Evolutionary conservation across 805 yeast genomes (phyloP), one percentile per base, ranked within the genome.

Genomic region (Candida sphagnicola): DNA sequence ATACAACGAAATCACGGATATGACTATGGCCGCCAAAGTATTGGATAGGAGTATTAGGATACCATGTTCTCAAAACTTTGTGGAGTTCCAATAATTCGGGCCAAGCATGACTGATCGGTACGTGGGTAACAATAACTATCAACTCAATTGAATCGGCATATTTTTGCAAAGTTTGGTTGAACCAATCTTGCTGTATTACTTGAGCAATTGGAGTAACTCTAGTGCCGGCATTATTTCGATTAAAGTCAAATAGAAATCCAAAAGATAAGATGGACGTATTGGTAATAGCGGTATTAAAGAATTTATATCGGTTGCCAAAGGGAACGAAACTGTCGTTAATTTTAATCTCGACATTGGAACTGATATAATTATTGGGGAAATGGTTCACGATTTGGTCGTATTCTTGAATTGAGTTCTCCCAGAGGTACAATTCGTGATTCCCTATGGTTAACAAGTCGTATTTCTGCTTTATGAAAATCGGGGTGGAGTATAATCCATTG

Each of bases 1-100:
- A 67, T 3, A 77, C 65, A 5, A 77, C 73, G 58, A 83, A 91
- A 59, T 91, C 98, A 44, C 98, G 70, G 12, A 91, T 79, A 56
- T 91, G 98, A 19, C 95, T 80, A 61, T 91, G 98, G 1, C 97
- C 98, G 1, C 97, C 98, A 60, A 91, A 82, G 50, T 84, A 86
- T 56, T 88, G 96, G 38, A 91, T 84, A 0, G 79, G 66, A 0
- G 74, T 70, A 21, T 70, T 56, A 4, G 95, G 91, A 50, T 76
- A 84, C 18, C 60, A 63, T 18, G 55, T 42, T 43, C 97, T 74
- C 18, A 91, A 59, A 4, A 57, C 59, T 0, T 52, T 31, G 46
- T 80, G 80, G 29, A 82, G 56, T 2, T 59, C 41, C 41, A 61
- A 60, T 44, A 77, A 53, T 53, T 83, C 89, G 3, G 54, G 48